Conservation (phyloP, 2,329 filamentous ascomycete genomes). For the Penicillium thymicola region DNA sequence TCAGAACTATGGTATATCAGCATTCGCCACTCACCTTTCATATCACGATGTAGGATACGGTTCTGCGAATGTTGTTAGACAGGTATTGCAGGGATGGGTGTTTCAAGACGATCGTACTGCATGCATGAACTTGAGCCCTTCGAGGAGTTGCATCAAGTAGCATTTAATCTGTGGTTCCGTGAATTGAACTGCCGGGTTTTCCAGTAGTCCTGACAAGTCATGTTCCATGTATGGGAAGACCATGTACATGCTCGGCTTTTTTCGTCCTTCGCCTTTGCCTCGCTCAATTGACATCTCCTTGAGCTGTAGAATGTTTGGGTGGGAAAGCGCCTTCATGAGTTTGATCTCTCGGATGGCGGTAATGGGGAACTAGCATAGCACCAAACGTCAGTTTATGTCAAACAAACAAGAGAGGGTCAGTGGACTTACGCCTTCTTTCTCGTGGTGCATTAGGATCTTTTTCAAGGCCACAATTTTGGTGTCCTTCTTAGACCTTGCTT, state of each 20-base stretch:
- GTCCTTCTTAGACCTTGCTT: conserved; percentile 72
- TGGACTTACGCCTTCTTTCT: conserved; percentile 79
- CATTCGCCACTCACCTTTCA: conserved; percentile 62
- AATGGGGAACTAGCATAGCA: conserved; percentile 69
- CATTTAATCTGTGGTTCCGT: conserved; percentile 93
- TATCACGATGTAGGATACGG: conserved; percentile 90
- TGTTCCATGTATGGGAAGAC: conserved; percentile 99
- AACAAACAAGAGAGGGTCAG: background rate
- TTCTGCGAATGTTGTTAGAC: conserved; percentile 40
- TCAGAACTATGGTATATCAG: background rate
- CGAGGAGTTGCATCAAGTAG: conserved; percentile 89
- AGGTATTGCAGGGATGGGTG: background rate
- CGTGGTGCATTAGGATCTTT: conserved; percentile 99
- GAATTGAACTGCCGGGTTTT: conserved; percentile 87
- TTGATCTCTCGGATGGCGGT: conserved; percentile 97
- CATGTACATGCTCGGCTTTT: conserved; percentile 88
- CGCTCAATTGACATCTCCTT: conserved; percentile 96
- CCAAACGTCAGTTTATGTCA: background rate
- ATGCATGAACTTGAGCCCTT: conserved; percentile 87
- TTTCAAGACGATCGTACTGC: conserved; percentile 47
- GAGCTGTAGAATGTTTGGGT: conserved; percentile 79
- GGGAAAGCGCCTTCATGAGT: conserved; percentile 89
- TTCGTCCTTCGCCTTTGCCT: conserved; percentile 69
- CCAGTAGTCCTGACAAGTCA: conserved; percentile 92
- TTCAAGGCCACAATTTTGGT: conserved; percentile 82